Conservation (phyloP, 306 rosid genomes). For the Fragaria iinumae region DNA sequence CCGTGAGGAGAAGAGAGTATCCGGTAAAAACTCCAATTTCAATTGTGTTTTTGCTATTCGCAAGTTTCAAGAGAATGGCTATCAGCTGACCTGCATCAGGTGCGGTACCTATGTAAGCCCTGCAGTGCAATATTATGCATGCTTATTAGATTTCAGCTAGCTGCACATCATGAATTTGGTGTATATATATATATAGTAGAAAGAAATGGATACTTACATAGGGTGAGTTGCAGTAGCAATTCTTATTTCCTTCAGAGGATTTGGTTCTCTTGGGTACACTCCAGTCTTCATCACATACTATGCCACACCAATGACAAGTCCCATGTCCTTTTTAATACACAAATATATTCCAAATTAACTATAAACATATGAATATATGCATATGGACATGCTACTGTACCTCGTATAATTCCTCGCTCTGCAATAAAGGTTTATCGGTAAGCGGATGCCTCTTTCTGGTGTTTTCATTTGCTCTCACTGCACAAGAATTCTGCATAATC, state of each 20-base stretch:
- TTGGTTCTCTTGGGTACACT: slow-evolving; percentile 59
- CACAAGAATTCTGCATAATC: neutral
- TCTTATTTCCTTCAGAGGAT: slow-evolving; percentile 53
- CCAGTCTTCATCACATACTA: slow-evolving; percentile 56
- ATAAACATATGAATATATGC: too few species aligned
- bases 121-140: slow-evolving; percentile 1
- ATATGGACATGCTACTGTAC: neutral
- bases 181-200: neutral
- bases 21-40: slow-evolving; percentile 63
- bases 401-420: neutral
- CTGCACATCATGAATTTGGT: too few species aligned
- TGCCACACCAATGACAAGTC: neutral
- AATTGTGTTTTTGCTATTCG: slow-evolving; percentile 50
- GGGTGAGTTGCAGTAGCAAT: slow-evolving; percentile 37
- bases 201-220: slow-evolving; percentile 23
- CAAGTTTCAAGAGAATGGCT: slow-evolving; percentile 41
- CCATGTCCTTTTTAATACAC: slow-evolving; percentile 19
- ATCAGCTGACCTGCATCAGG: slow-evolving; percentile 54
- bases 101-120: slow-evolving; percentile 37
- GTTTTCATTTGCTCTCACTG: neutral
- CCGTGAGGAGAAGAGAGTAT: slow-evolving; percentile 67
- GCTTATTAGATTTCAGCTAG: neutral
- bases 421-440: neutral
- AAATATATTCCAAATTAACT: too few species aligned
- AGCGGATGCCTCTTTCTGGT: neutral